These are phyloP conservation scores for Heimioporus sp. DNA, from an alignment of 768 basidiomycete genomes.

Conservation along the genomic window DNA sequence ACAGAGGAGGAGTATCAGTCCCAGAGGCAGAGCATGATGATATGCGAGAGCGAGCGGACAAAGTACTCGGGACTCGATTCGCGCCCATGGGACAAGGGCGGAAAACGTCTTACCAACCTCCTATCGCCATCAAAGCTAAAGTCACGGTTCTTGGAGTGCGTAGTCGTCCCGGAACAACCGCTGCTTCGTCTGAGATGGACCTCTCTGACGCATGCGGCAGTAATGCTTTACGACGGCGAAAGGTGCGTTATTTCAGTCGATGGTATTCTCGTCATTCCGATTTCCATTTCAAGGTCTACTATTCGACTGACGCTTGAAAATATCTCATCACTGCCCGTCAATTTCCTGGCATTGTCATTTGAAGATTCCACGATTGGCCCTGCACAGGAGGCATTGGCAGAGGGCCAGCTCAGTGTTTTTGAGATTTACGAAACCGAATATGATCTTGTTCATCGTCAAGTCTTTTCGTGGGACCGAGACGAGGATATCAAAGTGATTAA, in stretches of 20 bases:
- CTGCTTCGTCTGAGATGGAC: slow-evolving; percentile 81
- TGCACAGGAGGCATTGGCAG: slow-evolving; percentile 73
- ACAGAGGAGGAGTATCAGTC: slow-evolving; percentile 65
- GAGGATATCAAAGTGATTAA: slow-evolving; percentile 48
- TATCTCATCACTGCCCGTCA: slow-evolving; percentile 74
- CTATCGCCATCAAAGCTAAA: slow-evolving; percentile 24
- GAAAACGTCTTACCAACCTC: slow-evolving; percentile 38
- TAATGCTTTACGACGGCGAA: slow-evolving; percentile 97
- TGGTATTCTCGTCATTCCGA: neutral
- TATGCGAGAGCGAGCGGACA: slow-evolving; percentile 65
- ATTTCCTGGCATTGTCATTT: slow-evolving; percentile 84
- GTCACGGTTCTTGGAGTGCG: slow-evolving; percentile 69
- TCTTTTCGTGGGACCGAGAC: slow-evolving; percentile 69
- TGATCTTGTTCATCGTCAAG: slow-evolving; percentile 70
- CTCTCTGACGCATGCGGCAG: slow-evolving; percentile 88
- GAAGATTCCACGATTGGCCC: slow-evolving; percentile 86
- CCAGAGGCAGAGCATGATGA: slow-evolving; percentile 55
- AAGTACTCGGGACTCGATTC: slow-evolving; percentile 77
- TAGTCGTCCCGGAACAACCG: slow-evolving; percentile 86
- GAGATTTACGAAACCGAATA: slow-evolving; percentile 92
- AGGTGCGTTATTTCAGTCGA: slow-evolving; percentile 46
- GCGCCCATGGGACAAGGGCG: slow-evolving; percentile 55
- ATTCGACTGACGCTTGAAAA: slow-evolving; percentile 91
- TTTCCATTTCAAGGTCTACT: slow-evolving; percentile 53
- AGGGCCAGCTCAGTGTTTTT: slow-evolving; percentile 77